A percentile compares a stretch with the other conserved stretches of the same genome.
Conservation (phyloP, 148 eudicot species). For the Camellia lanceoleosa region DNA sequence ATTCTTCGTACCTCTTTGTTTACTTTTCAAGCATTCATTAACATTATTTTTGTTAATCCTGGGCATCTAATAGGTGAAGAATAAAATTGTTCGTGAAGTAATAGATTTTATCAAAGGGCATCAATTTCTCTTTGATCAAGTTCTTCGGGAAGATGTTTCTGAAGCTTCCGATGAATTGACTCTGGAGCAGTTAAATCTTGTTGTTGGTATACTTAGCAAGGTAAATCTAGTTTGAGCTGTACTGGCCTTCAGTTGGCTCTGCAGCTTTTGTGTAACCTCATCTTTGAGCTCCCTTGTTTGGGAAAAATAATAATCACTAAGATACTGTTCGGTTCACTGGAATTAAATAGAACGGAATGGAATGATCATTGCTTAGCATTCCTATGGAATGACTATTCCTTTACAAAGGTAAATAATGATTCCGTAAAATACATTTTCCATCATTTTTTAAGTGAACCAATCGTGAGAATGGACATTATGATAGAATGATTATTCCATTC, state of each 20-base stretch:
- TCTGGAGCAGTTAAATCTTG: constrained; percentile 83
- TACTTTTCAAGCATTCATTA: background rate
- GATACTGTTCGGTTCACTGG: too few relatives aligned
- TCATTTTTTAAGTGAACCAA: too few relatives aligned
- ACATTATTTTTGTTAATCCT: background rate
- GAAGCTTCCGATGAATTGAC: constrained; percentile 57
- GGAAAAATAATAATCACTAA: background rate
- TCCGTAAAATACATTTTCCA: too few relatives aligned
- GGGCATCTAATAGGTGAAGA: constrained; percentile 59
- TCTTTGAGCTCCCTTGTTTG: background rate
- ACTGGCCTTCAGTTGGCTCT: background rate
- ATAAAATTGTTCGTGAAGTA: constrained; percentile 89
- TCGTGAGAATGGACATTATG: too few relatives aligned
- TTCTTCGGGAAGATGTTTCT: constrained; percentile 64
- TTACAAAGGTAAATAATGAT: too few relatives aligned
- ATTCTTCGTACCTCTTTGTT: background rate
- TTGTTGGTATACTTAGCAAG: constrained; percentile 87
- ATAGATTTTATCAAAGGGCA: constrained; percentile 79
- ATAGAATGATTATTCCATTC: too few relatives aligned
- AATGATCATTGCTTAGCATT: too few relatives aligned
- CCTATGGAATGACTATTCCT: too few relatives aligned
- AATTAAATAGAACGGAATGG: too few relatives aligned
- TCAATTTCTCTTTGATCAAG: constrained; percentile 82
- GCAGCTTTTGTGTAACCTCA: background rate
- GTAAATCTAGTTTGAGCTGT: constrained; percentile 28